These are phyloP conservation scores for Cryptococcus neoformans DNA, from an alignment of 1,284 basidiomycete genomes.

Conservation along the genomic window DNA sequence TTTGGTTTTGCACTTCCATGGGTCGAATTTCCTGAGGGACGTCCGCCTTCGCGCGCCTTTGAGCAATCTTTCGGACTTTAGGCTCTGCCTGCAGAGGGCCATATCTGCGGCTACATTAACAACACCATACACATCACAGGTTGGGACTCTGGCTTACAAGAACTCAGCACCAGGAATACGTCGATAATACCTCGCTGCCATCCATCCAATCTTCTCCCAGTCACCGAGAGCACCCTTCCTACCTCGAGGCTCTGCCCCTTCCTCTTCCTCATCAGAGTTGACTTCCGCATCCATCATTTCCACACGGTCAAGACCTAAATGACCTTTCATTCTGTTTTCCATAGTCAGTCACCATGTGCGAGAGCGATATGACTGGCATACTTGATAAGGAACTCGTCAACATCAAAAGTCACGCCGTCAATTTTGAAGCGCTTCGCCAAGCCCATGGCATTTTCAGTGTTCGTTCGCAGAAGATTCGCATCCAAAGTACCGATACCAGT, in stretches of 20 bases:
- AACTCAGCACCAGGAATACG: slow-evolving; percentile 50
- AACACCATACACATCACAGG: not conserved
- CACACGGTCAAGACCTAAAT: slow-evolving; percentile 32
- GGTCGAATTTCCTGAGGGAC: slow-evolving; percentile 27
- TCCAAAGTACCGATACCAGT: slow-evolving; percentile 48
- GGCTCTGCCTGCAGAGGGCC: slow-evolving; percentile 32
- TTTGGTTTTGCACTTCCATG: slow-evolving; percentile 19
- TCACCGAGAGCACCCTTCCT: slow-evolving; percentile 30
- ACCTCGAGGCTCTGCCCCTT: slow-evolving; percentile 8
- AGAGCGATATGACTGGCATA: slow-evolving; percentile 13
- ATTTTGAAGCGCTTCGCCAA: slow-evolving; percentile 45
- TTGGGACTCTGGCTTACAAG: slow-evolving; percentile 42
- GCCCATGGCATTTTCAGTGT: slow-evolving; percentile 28
- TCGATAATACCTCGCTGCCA: slow-evolving; percentile 41
- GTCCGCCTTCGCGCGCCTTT: slow-evolving; percentile 5
- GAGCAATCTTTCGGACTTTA: slow-evolving; percentile 13
- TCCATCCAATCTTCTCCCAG: slow-evolving; percentile 49
- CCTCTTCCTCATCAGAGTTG: slow-evolving; percentile 30
- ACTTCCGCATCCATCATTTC: slow-evolving; percentile 21
- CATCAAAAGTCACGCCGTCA: slow-evolving; percentile 49
- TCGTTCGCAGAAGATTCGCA: slow-evolving; percentile 30
- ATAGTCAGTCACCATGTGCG: not conserved
- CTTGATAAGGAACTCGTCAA: slow-evolving; percentile 50
- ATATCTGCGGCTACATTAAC: slow-evolving; percentile 19
- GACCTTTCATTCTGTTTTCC: slow-evolving; percentile 22